A percentile compares a stretch with the other conserved stretches of the same genome.
These are phyloP conservation scores for Bombardia bombarda DNA, from an alignment of 495 filamentous ascomycete species.

Conservation along the genomic window DNA sequence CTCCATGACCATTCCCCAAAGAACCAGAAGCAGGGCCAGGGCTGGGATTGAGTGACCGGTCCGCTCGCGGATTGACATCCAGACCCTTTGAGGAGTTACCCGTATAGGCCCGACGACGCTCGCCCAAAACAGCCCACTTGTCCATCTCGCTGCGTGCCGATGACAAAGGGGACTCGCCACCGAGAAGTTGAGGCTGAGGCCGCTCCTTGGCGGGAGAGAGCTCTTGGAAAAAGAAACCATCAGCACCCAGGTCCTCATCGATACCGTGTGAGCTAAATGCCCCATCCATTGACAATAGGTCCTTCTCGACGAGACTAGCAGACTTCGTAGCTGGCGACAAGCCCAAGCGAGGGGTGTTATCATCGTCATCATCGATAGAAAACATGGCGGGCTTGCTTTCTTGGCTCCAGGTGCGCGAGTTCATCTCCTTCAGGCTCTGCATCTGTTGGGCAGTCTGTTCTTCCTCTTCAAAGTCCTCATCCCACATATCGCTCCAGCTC, in stretches of 20 bases:
- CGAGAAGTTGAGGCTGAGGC: conserved; percentile 20
- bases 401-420: conserved; percentile 74
- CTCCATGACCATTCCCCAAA: conserved; percentile 24
- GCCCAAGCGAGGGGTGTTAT: conserved; percentile 41
- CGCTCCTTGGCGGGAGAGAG: conserved; percentile 34
- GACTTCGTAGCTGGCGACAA: conserved; percentile 45
- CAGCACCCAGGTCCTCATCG: conserved; percentile 50
- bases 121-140: conserved; percentile 82
- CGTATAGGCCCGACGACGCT: conserved; percentile 63
- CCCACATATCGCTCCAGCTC: conserved; percentile 97
- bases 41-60: conserved; percentile 22
- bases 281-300: conserved; percentile 31
- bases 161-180: conserved; percentile 44
- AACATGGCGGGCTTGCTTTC: conserved; percentile 50
- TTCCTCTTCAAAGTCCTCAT: conserved; percentile 74
- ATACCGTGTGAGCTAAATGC: conserved; percentile 36
- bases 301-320: conserved; percentile 28
- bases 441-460: conserved; percentile 53
- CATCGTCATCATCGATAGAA: conserved; percentile 26
- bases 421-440: conserved; percentile 60
- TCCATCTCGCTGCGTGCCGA: conserved; percentile 53
- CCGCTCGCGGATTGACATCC: conserved; percentile 34
- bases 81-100: conserved; percentile 34
- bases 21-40: conserved; percentile 22
- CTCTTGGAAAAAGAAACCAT: conserved; percentile 65